Evolutionary conservation across 2,329 filamentous ascomycete genomes (phyloP).

Genomic region (Sclerotinia minor): DNA sequence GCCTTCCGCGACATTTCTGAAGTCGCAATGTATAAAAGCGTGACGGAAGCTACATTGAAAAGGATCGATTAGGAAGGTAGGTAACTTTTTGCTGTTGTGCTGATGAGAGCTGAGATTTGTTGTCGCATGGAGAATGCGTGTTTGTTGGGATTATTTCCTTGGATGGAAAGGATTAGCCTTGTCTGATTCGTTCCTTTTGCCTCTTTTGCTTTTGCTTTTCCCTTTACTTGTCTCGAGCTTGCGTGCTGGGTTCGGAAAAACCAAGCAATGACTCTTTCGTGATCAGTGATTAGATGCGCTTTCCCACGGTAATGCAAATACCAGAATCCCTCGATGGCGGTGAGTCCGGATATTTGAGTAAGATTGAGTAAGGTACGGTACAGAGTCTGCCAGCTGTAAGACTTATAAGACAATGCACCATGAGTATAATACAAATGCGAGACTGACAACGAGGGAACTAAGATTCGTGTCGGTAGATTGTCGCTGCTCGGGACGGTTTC

Average conservation of each 20-base stretch:
- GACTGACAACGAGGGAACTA: slow-evolving; percentile 2
- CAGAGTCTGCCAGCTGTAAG: slow-evolving; percentile 2
- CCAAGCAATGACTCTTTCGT: slow-evolving; percentile 19
- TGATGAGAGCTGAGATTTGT: slow-evolving; percentile 16
- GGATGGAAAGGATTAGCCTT: slow-evolving; percentile 15
- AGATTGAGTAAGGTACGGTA: background rate
- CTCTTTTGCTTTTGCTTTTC: slow-evolving; percentile 15
- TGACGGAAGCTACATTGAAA: background rate
- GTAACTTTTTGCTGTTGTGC: slow-evolving; percentile 10
- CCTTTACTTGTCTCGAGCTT: background rate
- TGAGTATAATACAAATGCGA: background rate
- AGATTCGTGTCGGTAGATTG: slow-evolving; percentile 9
- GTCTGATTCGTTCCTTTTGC: background rate
- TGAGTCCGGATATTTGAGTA: slow-evolving; percentile 16
- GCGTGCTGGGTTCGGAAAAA: background rate
- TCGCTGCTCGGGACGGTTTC: slow-evolving; percentile 16
- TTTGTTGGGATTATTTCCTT: slow-evolving; percentile 20
- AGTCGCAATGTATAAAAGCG: background rate
- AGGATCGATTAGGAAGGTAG: slow-evolving; percentile 20
- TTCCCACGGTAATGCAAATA: background rate
- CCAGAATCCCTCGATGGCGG: slow-evolving; percentile 16
- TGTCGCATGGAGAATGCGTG: slow-evolving; percentile 5
- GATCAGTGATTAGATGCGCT: slow-evolving; percentile 18
- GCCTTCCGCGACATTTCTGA: slow-evolving; percentile 9
- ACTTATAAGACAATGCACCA: slow-evolving; percentile 3